A percentile compares a stretch with the other conserved stretches of the same genome.
Evolutionary conservation across 148 eudicot genomes (phyloP).

Genomic region (Heliosperma pusillum): DNA sequence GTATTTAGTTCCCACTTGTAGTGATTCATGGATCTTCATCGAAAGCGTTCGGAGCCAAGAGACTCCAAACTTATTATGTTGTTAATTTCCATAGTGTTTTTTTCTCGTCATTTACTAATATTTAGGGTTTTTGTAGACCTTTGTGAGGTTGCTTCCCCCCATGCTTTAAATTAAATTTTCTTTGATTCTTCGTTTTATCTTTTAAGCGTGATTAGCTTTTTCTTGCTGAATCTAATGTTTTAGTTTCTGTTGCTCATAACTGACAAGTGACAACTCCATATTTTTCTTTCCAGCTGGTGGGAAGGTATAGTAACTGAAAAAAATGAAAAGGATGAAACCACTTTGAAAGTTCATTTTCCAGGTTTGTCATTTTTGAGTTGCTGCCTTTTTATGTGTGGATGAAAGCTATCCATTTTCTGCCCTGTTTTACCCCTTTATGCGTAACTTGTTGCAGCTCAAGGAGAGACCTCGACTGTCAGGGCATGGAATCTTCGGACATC

Average conservation of each 20-base stretch:
- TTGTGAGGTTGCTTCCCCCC: background rate
- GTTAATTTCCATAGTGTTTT: background rate
- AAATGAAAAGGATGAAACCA: conserved; percentile 63
- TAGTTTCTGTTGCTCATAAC: background rate
- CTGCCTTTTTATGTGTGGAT: background rate
- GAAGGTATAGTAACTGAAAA: conserved; percentile 82
- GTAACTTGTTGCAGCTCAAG: conserved; percentile 50
- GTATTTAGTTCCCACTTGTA: background rate
- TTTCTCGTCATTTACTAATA: background rate
- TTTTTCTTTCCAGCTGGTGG: conserved; percentile 68
- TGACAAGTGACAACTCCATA: background rate
- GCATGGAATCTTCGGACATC: conserved; percentile 87
- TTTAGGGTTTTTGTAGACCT: background rate
- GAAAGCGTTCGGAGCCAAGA: background rate
- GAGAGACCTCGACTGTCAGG: conserved; percentile 57
- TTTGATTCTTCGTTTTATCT: background rate
- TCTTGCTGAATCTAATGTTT: background rate
- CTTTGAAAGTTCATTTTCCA: conserved; percentile 79
- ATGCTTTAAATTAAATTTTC: background rate
- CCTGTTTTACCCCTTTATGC: background rate
- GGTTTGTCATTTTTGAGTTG: conserved; percentile 38
- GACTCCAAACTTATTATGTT: background rate
- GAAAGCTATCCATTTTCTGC: background rate
- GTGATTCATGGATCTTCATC: background rate
- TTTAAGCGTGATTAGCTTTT: background rate